Percentiles rank a stretch among this genome's conserved stretches.
phyloP scores from a whole-genome alignment of 192 early-diverging fungal species.

The Coemansia sp. region DNA sequence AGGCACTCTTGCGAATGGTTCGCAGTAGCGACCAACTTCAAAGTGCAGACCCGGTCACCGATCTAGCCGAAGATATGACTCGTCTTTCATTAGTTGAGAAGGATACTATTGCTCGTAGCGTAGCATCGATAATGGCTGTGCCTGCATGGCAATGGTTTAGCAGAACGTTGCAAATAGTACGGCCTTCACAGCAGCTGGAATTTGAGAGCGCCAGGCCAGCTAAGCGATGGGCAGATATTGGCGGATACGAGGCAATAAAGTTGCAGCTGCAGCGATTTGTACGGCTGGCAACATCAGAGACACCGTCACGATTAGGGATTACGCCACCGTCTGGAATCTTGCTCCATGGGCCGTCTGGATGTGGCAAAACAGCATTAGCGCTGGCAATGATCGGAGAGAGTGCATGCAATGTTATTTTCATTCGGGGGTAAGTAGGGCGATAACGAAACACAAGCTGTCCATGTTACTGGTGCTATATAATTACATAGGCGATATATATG shows the following conservation, averaged over 20 bases:
- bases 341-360: conserved; percentile 89
- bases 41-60: neutral
- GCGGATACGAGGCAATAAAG: conserved; percentile 72
- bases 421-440: conserved; percentile 67
- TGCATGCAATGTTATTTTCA: conserved; percentile 78
- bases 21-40: neutral
- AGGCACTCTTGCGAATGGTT: conserved; percentile 29
- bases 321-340: conserved; percentile 79
- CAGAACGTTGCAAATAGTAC: conserved; percentile 55
- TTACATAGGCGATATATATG: neutral
- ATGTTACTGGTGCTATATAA: neutral
- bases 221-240: conserved; percentile 63
- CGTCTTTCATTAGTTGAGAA: neutral
- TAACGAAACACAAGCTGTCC: neutral
- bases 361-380: conserved; percentile 87
- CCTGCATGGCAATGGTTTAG: conserved; percentile 29
- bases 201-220: conserved; percentile 59
- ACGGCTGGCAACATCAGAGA: conserved; percentile 57
- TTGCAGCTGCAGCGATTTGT: conserved; percentile 60
- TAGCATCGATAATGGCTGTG: neutral
- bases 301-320: conserved; percentile 62
- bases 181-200: conserved; percentile 65
- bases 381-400: conserved; percentile 75
- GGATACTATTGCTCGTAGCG: neutral
- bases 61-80: conserved; percentile 2